Percentiles rank a stretch among this genome's conserved stretches.
Evolutionary conservation across 2,329 filamentous ascomycete species (phyloP).

Genomic region (Microdochium nivale): DNA sequence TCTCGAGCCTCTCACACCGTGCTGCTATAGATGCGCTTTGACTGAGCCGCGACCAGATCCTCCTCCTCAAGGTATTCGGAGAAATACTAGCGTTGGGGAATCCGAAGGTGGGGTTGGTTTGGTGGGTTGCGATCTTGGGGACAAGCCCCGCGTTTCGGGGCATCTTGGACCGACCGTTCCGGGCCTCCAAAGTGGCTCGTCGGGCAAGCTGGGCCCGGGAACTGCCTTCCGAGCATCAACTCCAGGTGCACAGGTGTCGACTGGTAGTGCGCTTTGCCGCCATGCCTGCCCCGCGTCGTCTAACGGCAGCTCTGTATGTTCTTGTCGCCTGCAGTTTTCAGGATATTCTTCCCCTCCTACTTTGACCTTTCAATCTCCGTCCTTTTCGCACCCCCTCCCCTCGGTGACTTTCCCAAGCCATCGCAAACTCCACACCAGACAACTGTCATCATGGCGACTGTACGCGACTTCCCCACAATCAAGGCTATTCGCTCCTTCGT

Average conservation of each 20-base stretch:
- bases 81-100: background rate
- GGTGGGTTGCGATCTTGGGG: background rate
- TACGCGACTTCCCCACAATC: constrained; percentile 61
- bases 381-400: background rate
- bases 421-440: background rate
- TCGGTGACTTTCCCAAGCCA: background rate
- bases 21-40: background rate
- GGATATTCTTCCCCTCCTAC: too few species aligned
- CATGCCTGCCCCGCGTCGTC: too few species aligned
- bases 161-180: background rate
- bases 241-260: background rate
- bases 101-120: background rate
- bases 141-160: constrained; percentile 13
- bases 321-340: too few species aligned
- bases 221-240: background rate
- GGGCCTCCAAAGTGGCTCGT: background rate
- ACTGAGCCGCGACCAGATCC: too few species aligned
- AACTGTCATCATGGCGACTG: constrained; percentile 32
- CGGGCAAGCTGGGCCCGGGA: background rate
- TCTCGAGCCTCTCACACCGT: constrained; percentile 1
- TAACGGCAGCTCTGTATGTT: too few species aligned
- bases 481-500: constrained; percentile 67
- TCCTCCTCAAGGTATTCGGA: too few species aligned
- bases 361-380: background rate
- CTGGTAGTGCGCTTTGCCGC: too few species aligned